Conservation (phyloP, 23 red algal species). For the Cyanidioschyzon merolae region DNA sequence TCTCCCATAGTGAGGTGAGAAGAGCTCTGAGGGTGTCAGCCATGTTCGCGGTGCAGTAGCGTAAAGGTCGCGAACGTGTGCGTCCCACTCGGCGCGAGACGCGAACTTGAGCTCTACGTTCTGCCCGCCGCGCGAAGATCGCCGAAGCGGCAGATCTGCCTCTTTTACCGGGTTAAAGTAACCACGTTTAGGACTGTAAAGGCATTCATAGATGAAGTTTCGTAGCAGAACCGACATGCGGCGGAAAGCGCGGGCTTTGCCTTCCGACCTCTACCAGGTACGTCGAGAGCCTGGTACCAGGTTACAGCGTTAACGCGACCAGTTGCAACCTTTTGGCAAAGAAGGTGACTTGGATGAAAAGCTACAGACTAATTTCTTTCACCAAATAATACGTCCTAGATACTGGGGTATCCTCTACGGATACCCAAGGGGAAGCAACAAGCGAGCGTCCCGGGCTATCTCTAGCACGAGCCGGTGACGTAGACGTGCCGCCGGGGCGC, state of each 20-base stretch:
- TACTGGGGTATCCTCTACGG: too few relatives aligned
- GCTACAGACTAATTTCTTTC: too few relatives aligned
- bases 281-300: too few relatives aligned
- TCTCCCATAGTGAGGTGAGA: conserved; percentile 55
- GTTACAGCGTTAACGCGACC: too few relatives aligned
- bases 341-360: too few relatives aligned
- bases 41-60: conserved; percentile 20
- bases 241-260: background rate
- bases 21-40: conserved; percentile 79
- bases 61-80: conserved; percentile 11
- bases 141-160: conserved; percentile 1
- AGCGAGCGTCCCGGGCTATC: too few relatives aligned
- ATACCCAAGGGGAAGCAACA: too few relatives aligned
- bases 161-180: conserved; percentile 10
- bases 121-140: background rate
- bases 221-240: conserved; percentile 15
- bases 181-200: conserved; percentile 15
- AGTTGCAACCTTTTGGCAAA: too few relatives aligned
- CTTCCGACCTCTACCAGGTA: too few relatives aligned
- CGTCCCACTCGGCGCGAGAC: conserved; percentile 5
- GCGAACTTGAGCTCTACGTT: conserved; percentile 11
- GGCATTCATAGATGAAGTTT: conserved; percentile 16
- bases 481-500: too few relatives aligned
- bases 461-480: too few relatives aligned
- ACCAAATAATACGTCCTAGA: too few relatives aligned